phyloP scores from a whole-genome alignment of 306 rosid species.

The Rosa persica region DNA sequence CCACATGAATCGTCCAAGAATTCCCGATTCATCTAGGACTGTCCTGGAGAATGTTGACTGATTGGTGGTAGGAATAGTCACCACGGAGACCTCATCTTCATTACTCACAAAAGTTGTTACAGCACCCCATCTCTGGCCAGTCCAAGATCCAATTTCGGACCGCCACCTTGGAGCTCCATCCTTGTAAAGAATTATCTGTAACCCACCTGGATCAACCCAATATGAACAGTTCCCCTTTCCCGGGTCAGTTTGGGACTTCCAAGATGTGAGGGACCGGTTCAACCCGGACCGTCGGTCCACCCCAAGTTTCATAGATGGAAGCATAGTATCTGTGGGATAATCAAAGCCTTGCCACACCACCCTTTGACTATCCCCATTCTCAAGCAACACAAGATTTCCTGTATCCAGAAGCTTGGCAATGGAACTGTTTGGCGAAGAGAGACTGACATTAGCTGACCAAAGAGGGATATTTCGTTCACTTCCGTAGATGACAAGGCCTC shows the following conservation, averaged over 20 bases:
- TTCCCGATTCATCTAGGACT: too few relatives aligned
- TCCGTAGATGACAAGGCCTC: slow-evolving; percentile 16
- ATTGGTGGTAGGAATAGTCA: too few relatives aligned
- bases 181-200: slow-evolving; percentile 23
- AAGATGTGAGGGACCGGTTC: slow-evolving; percentile 13
- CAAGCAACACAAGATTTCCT: slow-evolving; percentile 24
- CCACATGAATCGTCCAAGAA: too few relatives aligned
- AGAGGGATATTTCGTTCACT: not conserved
- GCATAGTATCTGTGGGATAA: slow-evolving; percentile 28
- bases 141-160: not conserved
- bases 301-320: slow-evolving; percentile 36
- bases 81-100: not conserved
- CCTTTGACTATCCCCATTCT: not conserved
- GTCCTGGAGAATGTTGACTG: too few relatives aligned
- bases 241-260: slow-evolving; percentile 43
- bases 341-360: slow-evolving; percentile 56
- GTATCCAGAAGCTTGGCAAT: slow-evolving; percentile 23
- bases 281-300: slow-evolving; percentile 8
- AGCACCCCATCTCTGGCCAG: slow-evolving; percentile 9
- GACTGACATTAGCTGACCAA: slow-evolving; percentile 16
- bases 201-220: slow-evolving; percentile 26
- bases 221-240: slow-evolving; percentile 27
- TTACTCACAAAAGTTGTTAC: not conserved
- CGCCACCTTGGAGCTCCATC: not conserved
- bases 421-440: not conserved